Evolutionary conservation across 768 basidiomycete species (phyloP), one percentile per base, ranked within the genome.

Genomic region (Mycena amicta): DNA sequence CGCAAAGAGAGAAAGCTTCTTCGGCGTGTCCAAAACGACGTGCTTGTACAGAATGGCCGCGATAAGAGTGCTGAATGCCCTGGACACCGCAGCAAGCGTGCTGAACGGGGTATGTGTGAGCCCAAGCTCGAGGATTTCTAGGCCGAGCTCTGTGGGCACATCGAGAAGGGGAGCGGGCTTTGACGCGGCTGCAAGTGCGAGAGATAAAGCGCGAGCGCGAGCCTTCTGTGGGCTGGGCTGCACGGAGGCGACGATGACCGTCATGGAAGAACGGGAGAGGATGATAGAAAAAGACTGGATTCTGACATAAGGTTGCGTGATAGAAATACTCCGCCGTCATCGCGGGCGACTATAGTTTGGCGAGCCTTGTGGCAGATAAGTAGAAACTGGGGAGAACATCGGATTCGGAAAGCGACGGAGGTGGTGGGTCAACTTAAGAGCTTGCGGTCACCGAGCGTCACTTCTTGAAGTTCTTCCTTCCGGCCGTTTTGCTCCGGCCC

Each of bases 1-100:
- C 55, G 71, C 60, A 46, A 81, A 75, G 18, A 77, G 70, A 13
- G 66, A 52, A 37, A 78, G 60, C 6, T 65, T 62, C 26, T 68
- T 61, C 12, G 63, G 40, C 1, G 69, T 68, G 54, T 73, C 63
- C 20, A 81, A 70, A 25, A 76, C 70, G 25, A 80, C 72, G 4
- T 72, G 71, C 46, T 72, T 68, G 57, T 80, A 81, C 26, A 80
- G 46, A 25, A 78, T 71, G 30, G 52, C 59, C 53, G 78, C 69
- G 23, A 77, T 57, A 49, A 74, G 63, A n/a, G 60, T 58, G 57
- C 61, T 57, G 51, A 80, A 71, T 27, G 66, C 60, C 53, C 68
- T 72, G 49, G 67, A 73, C 39, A 72, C 63, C 31, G 65, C 55
- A n/a, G 74, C 70, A 26, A 77, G 65, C 51, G 64, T 61, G 29